Evolutionary conservation across 164 flowering plant species (phyloP).

Genomic region (Vitis labrusca): DNA sequence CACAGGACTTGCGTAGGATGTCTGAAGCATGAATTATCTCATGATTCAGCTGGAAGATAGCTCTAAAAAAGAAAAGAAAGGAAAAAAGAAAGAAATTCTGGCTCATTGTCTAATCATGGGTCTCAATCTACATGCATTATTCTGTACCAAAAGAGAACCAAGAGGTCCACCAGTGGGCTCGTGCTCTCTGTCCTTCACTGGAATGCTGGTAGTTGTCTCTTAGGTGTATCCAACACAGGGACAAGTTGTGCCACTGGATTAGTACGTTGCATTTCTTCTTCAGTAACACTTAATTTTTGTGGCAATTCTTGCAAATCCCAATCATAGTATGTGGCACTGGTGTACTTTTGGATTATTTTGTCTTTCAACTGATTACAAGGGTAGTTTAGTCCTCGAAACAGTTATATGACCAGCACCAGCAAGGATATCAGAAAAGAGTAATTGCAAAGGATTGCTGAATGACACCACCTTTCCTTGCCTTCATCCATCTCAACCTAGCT

Average conservation of each 20-base stretch:
- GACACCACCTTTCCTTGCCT: background rate
- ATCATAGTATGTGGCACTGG: background rate
- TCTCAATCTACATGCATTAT: constrained; percentile 16
- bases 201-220: constrained; percentile 8
- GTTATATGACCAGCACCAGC: too few relatives aligned
- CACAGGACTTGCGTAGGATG: too few relatives aligned
- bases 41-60: too few relatives aligned
- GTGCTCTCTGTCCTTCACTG: constrained; percentile 13
- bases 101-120: constrained; percentile 6
- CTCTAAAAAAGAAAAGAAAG: too few relatives aligned
- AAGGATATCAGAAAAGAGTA: too few relatives aligned
- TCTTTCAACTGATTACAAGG: background rate
- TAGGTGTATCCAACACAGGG: constrained; percentile 17
- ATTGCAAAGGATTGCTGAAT: too few relatives aligned
- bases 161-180: constrained; percentile 19
- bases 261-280: background rate
- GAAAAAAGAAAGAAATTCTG: too few relatives aligned
- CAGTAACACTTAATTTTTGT: background rate
- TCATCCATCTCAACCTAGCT: background rate
- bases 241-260: constrained; percentile 16
- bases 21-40: too few relatives aligned
- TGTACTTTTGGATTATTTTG: background rate
- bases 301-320: background rate
- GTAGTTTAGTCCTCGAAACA: background rate
- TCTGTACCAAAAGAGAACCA: constrained; percentile 15